These are phyloP conservation scores for Aristolochia californica DNA, from an alignment of 164 flowering plant species.

Conservation along the genomic window DNA sequence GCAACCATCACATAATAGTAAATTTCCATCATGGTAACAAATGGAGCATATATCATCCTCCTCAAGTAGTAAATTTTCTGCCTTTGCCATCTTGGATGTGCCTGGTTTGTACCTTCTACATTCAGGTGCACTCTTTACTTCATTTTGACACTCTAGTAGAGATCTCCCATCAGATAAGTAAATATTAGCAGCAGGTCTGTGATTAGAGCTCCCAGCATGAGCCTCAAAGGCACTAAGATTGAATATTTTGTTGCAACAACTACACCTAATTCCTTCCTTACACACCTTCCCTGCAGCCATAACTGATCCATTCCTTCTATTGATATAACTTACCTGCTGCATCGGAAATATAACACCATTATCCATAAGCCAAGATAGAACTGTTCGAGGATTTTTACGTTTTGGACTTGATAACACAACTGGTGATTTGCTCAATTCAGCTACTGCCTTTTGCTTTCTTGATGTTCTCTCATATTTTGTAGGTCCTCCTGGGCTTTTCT, in stretches of 20 bases:
- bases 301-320: conserved; percentile 12
- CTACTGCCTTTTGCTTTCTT: conserved; percentile 5
- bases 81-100: conserved; percentile 9
- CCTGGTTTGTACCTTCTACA: conserved; percentile 5
- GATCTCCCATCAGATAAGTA: conserved; percentile 77
- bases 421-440: neutral
- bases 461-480: neutral
- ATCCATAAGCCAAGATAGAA: conserved; percentile 77
- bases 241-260: conserved; percentile 51
- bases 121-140: conserved; percentile 17
- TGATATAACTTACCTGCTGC: conserved; percentile 36
- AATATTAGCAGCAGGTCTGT: conserved; percentile 47
- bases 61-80: conserved; percentile 3
- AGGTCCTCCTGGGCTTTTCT: neutral
- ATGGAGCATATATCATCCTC: conserved; percentile 59
- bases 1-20: conserved; percentile 1
- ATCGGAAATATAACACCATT: conserved; percentile 47
- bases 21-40: conserved; percentile 18
- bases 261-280: conserved; percentile 71
- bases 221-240: conserved; percentile 37
- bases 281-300: conserved; percentile 45
- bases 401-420: conserved; percentile 17
- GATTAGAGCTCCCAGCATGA: conserved; percentile 52
- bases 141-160: conserved; percentile 52
- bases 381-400: conserved; percentile 31